phyloP scores from a whole-genome alignment of 805 yeast species.

The Huiozyma naganishii region DNA sequence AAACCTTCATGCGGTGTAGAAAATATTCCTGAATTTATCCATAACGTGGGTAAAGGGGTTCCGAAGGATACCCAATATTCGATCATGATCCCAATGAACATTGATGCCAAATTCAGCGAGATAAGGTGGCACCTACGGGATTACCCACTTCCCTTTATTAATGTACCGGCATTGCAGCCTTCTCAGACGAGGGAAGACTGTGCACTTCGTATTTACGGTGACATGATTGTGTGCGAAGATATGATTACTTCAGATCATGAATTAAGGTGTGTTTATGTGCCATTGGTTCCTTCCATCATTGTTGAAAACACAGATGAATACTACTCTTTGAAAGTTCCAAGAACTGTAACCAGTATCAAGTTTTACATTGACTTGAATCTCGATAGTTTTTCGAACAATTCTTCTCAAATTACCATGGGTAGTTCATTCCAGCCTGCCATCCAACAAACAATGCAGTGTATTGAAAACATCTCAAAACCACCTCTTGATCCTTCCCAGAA shows the following conservation, averaged over 20 bases:
- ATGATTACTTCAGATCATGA: slow-evolving; percentile 40
- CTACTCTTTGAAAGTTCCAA: slow-evolving; percentile 54
- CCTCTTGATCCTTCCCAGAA: slow-evolving; percentile 79
- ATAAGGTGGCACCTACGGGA: slow-evolving; percentile 66
- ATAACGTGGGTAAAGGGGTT: slow-evolving; percentile 71
- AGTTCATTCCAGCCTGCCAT: slow-evolving; percentile 75
- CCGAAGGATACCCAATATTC: slow-evolving; percentile 64
- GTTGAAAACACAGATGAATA: slow-evolving; percentile 31
- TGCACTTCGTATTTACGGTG: slow-evolving; percentile 42
- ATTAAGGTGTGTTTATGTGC: slow-evolving; percentile 50
- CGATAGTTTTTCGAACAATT: slow-evolving; percentile 40
- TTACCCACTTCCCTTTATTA: slow-evolving; percentile 73
- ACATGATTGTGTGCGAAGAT: slow-evolving; percentile 59
- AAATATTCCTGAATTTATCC: slow-evolving; percentile 48
- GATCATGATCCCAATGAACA: slow-evolving; percentile 50
- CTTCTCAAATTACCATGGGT: slow-evolving; percentile 75
- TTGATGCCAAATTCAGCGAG: slow-evolving; percentile 50
- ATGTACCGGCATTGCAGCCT: slow-evolving; percentile 46
- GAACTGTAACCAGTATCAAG: slow-evolving; percentile 69
- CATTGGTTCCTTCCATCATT: slow-evolving; percentile 41
- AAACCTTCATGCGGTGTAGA: slow-evolving; percentile 42
- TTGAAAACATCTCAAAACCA: slow-evolving; percentile 81
- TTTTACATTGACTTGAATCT: slow-evolving; percentile 52
- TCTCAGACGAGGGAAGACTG: slow-evolving; percentile 18
- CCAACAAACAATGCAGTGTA: slow-evolving; percentile 63